phyloP scores from a whole-genome alignment of 1,139 yeast species.

The Blastobotrys illinoisensis region DNA sequence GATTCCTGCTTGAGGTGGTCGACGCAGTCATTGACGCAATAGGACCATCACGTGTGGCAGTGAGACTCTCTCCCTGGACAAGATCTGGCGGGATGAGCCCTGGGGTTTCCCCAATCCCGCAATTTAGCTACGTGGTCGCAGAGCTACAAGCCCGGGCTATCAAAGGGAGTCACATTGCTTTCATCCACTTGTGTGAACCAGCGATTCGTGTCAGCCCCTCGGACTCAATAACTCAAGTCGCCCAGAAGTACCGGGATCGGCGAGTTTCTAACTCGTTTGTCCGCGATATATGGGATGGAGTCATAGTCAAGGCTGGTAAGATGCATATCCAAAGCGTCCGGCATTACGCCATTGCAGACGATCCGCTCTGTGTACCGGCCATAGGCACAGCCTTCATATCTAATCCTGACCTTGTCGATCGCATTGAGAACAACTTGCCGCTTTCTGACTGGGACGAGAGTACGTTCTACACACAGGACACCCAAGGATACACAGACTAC shows the following conservation, averaged over 20 bases:
- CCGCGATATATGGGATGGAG: conserved; percentile 36
- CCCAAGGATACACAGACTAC: conserved; percentile 34
- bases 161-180: conserved; percentile 37
- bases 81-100: conserved; percentile 32
- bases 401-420: conserved; percentile 44
- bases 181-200: conserved; percentile 49
- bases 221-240: conserved; percentile 8
- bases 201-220: conserved; percentile 1
- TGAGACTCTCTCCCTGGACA: conserved; percentile 57
- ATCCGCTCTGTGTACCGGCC: conserved; percentile 40
- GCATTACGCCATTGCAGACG: conserved; percentile 21
- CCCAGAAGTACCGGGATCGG: not conserved
- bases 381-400: conserved; percentile 44
- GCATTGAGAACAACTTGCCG: conserved; percentile 34
- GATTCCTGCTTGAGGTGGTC: conserved; percentile 49
- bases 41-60: conserved; percentile 43
- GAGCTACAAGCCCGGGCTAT: conserved; percentile 28
- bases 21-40: conserved; percentile 44
- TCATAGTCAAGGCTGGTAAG: conserved; percentile 37
- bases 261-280: conserved; percentile 15
- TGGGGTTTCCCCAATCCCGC: conserved; percentile 28
- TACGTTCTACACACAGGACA: conserved; percentile 32
- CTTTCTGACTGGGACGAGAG: conserved; percentile 25
- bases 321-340: not conserved
- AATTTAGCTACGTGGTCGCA: conserved; percentile 26